Base-by-base conservation (phyloP, 1,284 basidiomycete genomes). In the Puccinia horiana region DNA sequence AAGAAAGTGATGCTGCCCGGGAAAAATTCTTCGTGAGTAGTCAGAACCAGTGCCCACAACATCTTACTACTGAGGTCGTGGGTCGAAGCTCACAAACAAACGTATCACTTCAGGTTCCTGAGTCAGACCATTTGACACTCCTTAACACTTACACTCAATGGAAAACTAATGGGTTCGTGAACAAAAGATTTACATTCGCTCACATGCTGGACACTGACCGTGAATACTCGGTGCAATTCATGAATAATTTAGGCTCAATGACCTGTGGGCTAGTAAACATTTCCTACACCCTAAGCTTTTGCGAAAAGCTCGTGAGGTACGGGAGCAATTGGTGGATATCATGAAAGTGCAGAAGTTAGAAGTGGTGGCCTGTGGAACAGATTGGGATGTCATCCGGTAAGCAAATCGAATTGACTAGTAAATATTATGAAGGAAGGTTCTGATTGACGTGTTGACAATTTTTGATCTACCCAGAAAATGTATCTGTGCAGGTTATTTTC, bases 331-430 rank as follows among this genome's bases (percentile, higher is more conserved):
- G 35, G 95, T 98, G 87, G 97, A 99, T 86, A 99, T 99, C 87
- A 97, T 98, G 94, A 94, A 96, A 87, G 92, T 93, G 87, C 96
- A 98, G 88, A 98, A 97, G 88, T 93, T 99, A 91, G 92, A 92
- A 54, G 88, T 96, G 26, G 90, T 94, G 83, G 94, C 94, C 5
- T 93, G 92, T 70, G 95, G 95, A 1, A 98, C 95, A 0, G 96
- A 99, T 87, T 99, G 96, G 89, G 97, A 99, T 86, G 88, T 96
- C 29, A 90, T 99, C 83, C 90, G 94, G 93, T 94, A 75, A 76
- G 87, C 18, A 54, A 35, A 73, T n/a, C n/a, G 18, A 20, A n/a
- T 61, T 20, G 9, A 42, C 18, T 47, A 69, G 29, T 52, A 18
- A 14, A 1, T 5, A 14, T 0, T n/a, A 44, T 20, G 81, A 29